Evolutionary conservation across 305 asterid genomes (phyloP), one percentile per base, ranked within the genome.

Genomic region (Fraxinus floribunda): DNA sequence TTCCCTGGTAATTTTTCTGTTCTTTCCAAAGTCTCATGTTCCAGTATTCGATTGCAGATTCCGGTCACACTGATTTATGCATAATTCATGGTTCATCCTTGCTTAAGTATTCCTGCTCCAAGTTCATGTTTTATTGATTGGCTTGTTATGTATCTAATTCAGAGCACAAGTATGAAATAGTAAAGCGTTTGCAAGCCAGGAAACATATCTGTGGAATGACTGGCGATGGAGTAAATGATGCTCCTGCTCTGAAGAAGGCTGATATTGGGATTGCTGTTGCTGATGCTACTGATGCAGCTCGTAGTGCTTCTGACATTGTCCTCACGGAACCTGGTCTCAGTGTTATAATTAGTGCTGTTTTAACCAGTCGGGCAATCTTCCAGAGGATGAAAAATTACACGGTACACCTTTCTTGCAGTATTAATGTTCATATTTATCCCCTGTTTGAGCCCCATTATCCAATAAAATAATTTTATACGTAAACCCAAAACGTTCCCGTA

Each of bases 231-330:
- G 99, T 97, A 64, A 97, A 97, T 57, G 99, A 97, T 49, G 99
- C 99, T 76, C 99, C 99, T 78, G 99, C 99, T 78, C 87, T 96
- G 82, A 96, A 96, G 87, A 96, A 94, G 86, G 99, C 99, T 13
- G 99, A 96, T 88, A 96, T 96, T 35, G 99, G 98, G 72, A 96
- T 96, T 84, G 99, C 99, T 76, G 99, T 96, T 68, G 98, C 91
- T 62, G 99, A 96, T 91, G 99, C 99, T 1, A 96, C 99, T 82
- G 99, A 96, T 88, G 99, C 99, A 55, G 99, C 99, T 85, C 97
- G 99, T 52, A 92, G 98, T 86, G 99, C 99, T 89, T 97, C 98
- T 16, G 99, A 97, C 80, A 97, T 97, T 82, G 99, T 97, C 57
- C 99, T 97, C 79, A 94, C 99, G 0, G 99, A 97, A 83, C 98